Base-by-base conservation (phyloP, 2,329 filamentous ascomycete genomes). In the Penicillium sp. region DNA sequence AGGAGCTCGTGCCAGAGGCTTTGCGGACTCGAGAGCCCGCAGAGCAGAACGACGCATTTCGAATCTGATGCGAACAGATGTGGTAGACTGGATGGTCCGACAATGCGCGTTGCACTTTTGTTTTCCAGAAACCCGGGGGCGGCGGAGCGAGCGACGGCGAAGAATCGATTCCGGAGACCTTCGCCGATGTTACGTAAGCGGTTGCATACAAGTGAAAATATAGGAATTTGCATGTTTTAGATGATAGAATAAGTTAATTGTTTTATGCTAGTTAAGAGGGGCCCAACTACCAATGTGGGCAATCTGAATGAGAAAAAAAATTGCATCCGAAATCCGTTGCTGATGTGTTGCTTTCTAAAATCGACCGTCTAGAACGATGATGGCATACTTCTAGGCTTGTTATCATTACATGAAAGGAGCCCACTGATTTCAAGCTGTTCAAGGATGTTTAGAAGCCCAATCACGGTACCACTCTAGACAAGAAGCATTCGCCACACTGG, bases 401-500 rank as follows among this genome's bases (percentile, higher is more conserved):
- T n/a, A n/a, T n/a, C n/a, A n/a, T n/a, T n/a, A n/a, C n/a, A n/a
- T n/a, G n/a, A n/a, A n/a, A n/a, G n/a, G n/a, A n/a, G n/a, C n/a
- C n/a, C n/a, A n/a, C n/a, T n/a, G n/a, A n/a, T 22, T 22, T 5
- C 9, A 22, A 27, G 6, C 25, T 9, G 2, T 18, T 42, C 35
- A 64, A n/a, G 54, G 44, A 28, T 83, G 69, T 34, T 67, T 67
- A 45, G 64, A 68, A 9, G 82, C 77, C 90, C 90, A 96, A 20
- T 74, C 67, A 48, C 78, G 75, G 65, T 95, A 96, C 84, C 87
- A 96, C 27, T 86, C 82, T 50, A 98, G 66, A 48, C 89, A 88
- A 50, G 82, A 84, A 2, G 85, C 82, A 62, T 96, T 96, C 3
- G 87, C 86, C n/a, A 96, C 89, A 56, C 86, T 93, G 0, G 89